Conservation (phyloP, 805 yeast genomes). For the Saccharomyces jurei region DNA sequence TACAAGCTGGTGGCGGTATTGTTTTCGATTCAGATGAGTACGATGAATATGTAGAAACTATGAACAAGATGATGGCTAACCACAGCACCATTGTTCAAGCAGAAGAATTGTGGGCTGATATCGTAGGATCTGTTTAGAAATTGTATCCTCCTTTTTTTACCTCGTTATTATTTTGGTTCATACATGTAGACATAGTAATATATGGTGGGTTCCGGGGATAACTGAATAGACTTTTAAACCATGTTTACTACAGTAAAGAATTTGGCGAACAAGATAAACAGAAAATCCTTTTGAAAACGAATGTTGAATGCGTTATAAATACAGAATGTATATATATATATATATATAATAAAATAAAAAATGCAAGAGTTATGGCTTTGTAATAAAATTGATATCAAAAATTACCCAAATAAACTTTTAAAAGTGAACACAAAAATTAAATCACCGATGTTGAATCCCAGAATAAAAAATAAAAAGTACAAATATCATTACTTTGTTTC, state of each 20-base stretch:
- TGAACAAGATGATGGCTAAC: slow-evolving; percentile 95
- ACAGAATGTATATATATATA: slow-evolving; percentile 8
- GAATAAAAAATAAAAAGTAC: slow-evolving; percentile 7
- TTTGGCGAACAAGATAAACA: too few relatives aligned
- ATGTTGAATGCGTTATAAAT: slow-evolving; percentile 32
- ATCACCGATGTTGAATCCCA: slow-evolving; percentile 29
- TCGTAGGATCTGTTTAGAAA: slow-evolving; percentile 21
- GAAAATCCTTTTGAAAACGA: slow-evolving; percentile 11
- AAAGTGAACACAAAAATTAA: slow-evolving; percentile 10
- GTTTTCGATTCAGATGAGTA: slow-evolving; percentile 91
- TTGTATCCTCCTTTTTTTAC: not conserved
- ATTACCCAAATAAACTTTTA: slow-evolving; percentile 3
- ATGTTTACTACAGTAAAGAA: too few relatives aligned
- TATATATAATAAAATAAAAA: slow-evolving; percentile 4
- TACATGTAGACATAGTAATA: not conserved
- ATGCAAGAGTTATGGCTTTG: slow-evolving; percentile 5
- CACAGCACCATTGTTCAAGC: slow-evolving; percentile 87
- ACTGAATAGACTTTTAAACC: too few relatives aligned
- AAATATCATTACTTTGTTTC: slow-evolving; percentile 17
- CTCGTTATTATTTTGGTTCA: not conserved
- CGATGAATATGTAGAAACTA: slow-evolving; percentile 92
- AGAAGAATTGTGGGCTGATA: slow-evolving; percentile 64
- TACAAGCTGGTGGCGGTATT: slow-evolving; percentile 99
- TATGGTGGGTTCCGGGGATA: not conserved
- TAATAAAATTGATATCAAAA: not conserved